Evolutionary conservation across 2,329 filamentous ascomycete species (phyloP), one percentile per base, ranked within the genome.

Genomic region (Phialophora macrospora): DNA sequence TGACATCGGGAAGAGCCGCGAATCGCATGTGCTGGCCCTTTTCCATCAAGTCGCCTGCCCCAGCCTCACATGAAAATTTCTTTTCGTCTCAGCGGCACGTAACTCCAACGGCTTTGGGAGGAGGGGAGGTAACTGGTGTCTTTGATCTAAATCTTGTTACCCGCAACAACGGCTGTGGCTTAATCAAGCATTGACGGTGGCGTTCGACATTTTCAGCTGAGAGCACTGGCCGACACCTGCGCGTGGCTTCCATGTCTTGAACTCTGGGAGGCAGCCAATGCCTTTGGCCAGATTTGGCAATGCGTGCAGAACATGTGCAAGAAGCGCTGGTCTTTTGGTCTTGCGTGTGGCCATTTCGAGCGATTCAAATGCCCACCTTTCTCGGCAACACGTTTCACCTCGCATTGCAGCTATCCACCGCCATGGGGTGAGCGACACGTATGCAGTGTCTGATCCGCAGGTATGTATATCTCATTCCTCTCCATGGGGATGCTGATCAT

Each of bases 381-480:
- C 48, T 51, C 24, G 48, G 22, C 24, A 12, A 24, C 48, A 28
- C 41, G 24, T 49, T 49, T 49, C 44, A 52, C 46, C 58, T 28
- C 54, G 46, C 57, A 34, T 52, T 55, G 52, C 52, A 34, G 8
- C 14, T 32, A 22, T 55, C 51, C 51, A 55, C 24, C 6, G 41
- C 20, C 28, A 52, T n/a, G 49, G 6, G 28, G 34, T 51, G 7
- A 32, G 51, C 28, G 34, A 28, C 52, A 55, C 57, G 48, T 46
- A 60, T 4, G 48, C 57, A 48, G 48, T 26, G 11, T 14, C 48
- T 51, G 48, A 7, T 4, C 24, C 11, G 20, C 48, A 41, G 28
- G 12, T 51, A 38, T 20, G 57, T 60, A 60, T 60, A 60, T 41
- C 32, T 54, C 30, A 60, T 28, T 28, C 44, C 46, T 54, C 28